Conservation (phyloP, 2,329 filamentous ascomycete genomes). For the Neophaeococcomyces aloes region DNA sequence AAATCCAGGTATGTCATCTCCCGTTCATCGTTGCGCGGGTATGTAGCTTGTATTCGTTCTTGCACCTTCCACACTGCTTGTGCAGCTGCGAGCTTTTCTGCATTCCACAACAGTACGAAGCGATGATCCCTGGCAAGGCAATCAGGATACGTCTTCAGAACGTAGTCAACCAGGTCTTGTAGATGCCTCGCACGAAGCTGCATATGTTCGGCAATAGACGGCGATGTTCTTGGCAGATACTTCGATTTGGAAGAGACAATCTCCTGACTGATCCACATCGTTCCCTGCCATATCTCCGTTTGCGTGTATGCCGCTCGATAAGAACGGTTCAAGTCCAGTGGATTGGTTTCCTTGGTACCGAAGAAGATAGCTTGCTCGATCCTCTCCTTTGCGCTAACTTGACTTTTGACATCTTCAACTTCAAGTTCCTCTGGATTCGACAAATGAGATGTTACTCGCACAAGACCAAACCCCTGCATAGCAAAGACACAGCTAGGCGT, state of each 20-base stretch:
- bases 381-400: conserved; percentile 73
- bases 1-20: conserved; percentile 63
- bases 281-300: conserved; percentile 64
- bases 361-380: conserved; percentile 94
- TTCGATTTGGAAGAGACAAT: conserved; percentile 68
- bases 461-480: conserved; percentile 47
- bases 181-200: conserved; percentile 62
- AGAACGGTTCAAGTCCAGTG: conserved; percentile 70
- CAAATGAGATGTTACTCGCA: conserved; percentile 31
- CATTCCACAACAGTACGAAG: conserved; percentile 78
- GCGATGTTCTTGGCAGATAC: conserved; percentile 61
- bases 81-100: conserved; percentile 79
- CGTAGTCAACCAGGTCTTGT: conserved; percentile 60
- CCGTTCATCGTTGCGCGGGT: conserved; percentile 41
- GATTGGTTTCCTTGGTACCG: conserved; percentile 67
- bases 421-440: conserved; percentile 39
- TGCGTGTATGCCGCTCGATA: conserved; percentile 56
- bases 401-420: conserved; percentile 27
- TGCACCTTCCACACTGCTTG: conserved; percentile 70
- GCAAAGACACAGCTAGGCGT: conserved; percentile 43
- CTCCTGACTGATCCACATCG: conserved; percentile 66
- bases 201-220: conserved; percentile 73
- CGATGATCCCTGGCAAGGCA: conserved; percentile 56
- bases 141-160: conserved; percentile 54
- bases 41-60: conserved; percentile 54